A percentile compares a stretch with the other conserved stretches of the same genome.
Evolutionary conservation across 2,329 filamentous ascomycete species (phyloP).

Genomic region (Pseudogymnoascus sp.): DNA sequence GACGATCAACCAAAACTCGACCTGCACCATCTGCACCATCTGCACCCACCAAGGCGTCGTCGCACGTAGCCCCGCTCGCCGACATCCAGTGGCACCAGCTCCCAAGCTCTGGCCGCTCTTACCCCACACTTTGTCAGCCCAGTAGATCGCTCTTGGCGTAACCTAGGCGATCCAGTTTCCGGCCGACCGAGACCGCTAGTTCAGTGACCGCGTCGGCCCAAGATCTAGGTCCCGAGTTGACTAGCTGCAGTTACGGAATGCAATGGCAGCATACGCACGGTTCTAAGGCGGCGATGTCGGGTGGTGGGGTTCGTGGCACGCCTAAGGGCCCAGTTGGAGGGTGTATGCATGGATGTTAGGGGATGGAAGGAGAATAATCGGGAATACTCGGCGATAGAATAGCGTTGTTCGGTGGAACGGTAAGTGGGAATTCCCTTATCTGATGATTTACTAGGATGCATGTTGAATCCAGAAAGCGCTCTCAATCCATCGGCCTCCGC

Average conservation of each 20-base stretch:
- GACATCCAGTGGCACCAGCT: conserved; percentile 2
- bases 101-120: conserved; percentile 2
- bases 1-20: background rate
- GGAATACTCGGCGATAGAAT: background rate
- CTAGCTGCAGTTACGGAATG: background rate
- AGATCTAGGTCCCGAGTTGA: background rate
- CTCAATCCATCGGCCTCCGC: background rate
- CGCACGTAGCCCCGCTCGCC: background rate
- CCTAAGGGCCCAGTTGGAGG: background rate
- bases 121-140: conserved; percentile 8
- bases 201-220: background rate
- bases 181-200: background rate
- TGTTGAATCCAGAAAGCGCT: background rate
- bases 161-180: background rate
- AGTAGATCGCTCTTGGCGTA: background rate
- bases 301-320: background rate
- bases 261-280: background rate
- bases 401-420: conserved; percentile 1
- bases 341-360: background rate
- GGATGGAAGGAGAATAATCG: background rate
- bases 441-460: background rate
- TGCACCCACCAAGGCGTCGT: background rate
- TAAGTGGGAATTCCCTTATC: background rate
- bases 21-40: background rate
- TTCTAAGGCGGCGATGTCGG: background rate